Base-by-base conservation (phyloP, 2,329 filamentous ascomycete species). In the Cladophialophora immunda region DNA sequence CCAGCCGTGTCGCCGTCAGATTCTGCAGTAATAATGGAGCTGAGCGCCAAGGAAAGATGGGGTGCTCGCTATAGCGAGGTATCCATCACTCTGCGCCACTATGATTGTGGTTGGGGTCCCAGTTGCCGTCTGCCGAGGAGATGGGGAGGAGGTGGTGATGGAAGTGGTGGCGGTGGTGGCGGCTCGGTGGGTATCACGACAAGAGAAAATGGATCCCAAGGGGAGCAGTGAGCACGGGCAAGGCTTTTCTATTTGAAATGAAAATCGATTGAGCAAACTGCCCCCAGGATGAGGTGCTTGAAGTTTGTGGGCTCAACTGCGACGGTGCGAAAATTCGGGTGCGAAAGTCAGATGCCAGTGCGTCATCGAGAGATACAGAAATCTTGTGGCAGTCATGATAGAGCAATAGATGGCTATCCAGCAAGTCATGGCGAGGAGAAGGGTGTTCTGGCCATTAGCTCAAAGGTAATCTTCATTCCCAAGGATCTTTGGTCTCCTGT, bases 1-100 rank as follows among this genome's bases (percentile, higher is more conserved):
- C 22, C 45, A 25, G 45, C 45, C 45, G 45, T 25, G 15, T 50
- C 45, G 45, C 45, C 45, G 45, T 50, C 45, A 50, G 38, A 34
- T 5, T 11, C 6, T 34, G 13, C 9, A 13, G n/a, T n/a, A n/a
- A n/a, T n/a, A n/a, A n/a, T n/a, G n/a, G n/a, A n/a, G n/a, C n/a
- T n/a, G n/a, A n/a, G n/a, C n/a, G n/a, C n/a, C n/a, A n/a, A n/a
- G n/a, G n/a, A 13, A 38, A 15, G 34, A 38, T 38, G 1, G 9
- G 9, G 15, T 38, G 34, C 34, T 15, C 34, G 11, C 9, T 11
- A 15, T 38, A 15, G 11, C 9, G 11, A 15, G 34, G 34, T 13
- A 38, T 38, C 8, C 4, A 34, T 34, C 32, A 34, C 32, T 34
- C 32, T 34, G 7, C 3, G 32, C 32, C 32, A 15, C 38, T n/a